Percentiles rank a stretch among this genome's conserved stretches.
phyloP scores from a whole-genome alignment of 768 basidiomycete genomes.

The Amanita rubescens region DNA sequence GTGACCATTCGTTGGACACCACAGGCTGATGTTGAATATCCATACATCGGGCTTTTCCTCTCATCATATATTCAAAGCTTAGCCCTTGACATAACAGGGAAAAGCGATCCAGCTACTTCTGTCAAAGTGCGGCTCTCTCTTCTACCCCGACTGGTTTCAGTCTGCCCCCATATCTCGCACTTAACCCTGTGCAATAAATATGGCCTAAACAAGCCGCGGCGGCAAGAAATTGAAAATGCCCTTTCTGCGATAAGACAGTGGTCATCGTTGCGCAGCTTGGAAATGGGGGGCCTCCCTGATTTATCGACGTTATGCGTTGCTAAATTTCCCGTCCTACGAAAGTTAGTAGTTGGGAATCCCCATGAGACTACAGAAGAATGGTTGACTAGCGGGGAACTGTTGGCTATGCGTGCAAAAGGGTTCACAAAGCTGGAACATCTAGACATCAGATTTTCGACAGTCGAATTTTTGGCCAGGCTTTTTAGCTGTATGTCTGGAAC shows the following conservation, averaged over 20 bases:
- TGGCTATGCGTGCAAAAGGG: not conserved
- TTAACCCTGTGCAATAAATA: not conserved
- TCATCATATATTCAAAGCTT: not conserved
- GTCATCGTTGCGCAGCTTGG: not conserved
- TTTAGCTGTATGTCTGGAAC: not conserved
- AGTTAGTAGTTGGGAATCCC: not conserved
- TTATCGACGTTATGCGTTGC: not conserved
- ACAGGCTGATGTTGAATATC: not conserved
- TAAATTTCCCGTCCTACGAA: not conserved
- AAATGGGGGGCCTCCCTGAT: not conserved
- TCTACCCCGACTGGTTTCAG: not conserved
- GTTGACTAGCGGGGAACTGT: not conserved
- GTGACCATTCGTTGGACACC: not conserved
- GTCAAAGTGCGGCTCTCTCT: not conserved
- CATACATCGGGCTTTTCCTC: slow-evolving; percentile 4
- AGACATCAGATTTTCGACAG: not conserved
- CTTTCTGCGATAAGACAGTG: not conserved
- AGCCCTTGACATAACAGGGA: not conserved
- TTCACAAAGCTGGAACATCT: slow-evolving; percentile 1
- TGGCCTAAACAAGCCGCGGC: not conserved
- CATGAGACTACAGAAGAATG: not conserved
- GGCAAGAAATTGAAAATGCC: not conserved
- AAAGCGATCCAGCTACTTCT: not conserved
- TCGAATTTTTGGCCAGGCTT: not conserved
- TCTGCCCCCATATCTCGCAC: not conserved